These are phyloP conservation scores for Phylloporus sp. DNA, from an alignment of 768 basidiomycete genomes.

Conservation along the genomic window DNA sequence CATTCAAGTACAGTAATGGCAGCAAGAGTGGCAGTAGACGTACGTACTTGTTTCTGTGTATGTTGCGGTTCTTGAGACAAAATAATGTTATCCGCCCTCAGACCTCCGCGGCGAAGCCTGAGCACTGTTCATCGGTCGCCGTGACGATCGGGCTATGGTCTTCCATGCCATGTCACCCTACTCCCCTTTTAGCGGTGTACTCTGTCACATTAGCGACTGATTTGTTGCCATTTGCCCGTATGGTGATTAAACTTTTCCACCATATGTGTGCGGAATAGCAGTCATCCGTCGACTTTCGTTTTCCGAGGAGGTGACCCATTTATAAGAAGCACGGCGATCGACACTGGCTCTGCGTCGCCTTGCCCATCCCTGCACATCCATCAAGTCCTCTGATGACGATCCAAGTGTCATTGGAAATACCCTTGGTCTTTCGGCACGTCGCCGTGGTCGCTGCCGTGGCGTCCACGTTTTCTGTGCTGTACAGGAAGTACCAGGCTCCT, in stretches of 20 bases:
- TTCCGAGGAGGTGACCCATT: not conserved
- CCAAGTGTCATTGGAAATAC: not conserved
- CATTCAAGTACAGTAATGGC: not conserved
- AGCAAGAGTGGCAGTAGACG: not conserved
- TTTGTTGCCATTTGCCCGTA: not conserved
- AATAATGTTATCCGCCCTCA: not conserved
- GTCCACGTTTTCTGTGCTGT: not conserved
- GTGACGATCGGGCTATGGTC: not conserved
- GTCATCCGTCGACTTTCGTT: not conserved
- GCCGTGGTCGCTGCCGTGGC: not conserved
- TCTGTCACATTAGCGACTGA: not conserved
- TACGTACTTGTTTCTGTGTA: constrained; percentile 1
- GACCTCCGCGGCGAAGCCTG: not conserved
- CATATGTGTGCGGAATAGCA: not conserved
- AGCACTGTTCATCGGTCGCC: not conserved
- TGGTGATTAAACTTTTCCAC: not conserved
- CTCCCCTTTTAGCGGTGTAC: not conserved
- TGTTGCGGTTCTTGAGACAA: not conserved
- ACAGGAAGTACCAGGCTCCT: constrained; percentile 1
- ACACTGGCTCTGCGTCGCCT: not conserved
- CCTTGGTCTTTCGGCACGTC: not conserved
- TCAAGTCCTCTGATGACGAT: not conserved
- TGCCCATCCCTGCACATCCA: not conserved
- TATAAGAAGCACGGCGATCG: not conserved
- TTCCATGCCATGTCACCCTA: not conserved